A percentile compares a stretch with the other conserved stretches of the same genome.
These are phyloP conservation scores for Jatropha multifida DNA, from an alignment of 441 rosid genomes.

Conservation along the genomic window DNA sequence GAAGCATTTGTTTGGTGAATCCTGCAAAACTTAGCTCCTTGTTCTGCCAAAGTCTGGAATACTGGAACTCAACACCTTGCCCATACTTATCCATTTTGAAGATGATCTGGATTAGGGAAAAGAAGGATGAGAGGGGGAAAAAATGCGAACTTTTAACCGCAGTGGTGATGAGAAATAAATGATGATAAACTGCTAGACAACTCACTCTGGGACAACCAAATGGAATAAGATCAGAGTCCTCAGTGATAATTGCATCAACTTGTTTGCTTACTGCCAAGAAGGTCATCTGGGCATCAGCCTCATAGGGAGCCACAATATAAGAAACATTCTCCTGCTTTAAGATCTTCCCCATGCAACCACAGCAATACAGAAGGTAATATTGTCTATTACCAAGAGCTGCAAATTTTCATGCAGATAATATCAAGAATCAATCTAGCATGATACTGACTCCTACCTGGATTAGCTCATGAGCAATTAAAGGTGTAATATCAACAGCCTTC, in stretches of 20 bases:
- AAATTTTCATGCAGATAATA: neutral
- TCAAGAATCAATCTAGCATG: neutral
- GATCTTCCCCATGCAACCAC: constrained; percentile 51
- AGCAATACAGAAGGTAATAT: constrained; percentile 25
- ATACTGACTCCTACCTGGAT: constrained; percentile 59
- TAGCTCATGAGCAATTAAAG: constrained; percentile 77
- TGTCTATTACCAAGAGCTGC: constrained; percentile 7
- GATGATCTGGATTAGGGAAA: constrained; percentile 50
- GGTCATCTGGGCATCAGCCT: constrained; percentile 98
- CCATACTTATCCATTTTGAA: constrained; percentile 99
- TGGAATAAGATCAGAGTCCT: constrained; percentile 97
- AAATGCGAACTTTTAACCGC: constrained; percentile 4
- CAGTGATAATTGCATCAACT: constrained; percentile 89
- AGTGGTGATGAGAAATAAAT: neutral
- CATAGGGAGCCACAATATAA: constrained; percentile 91
- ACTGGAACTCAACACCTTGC: constrained; percentile 80
- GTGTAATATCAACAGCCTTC: constrained; percentile 95
- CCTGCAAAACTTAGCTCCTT: constrained; percentile 69
- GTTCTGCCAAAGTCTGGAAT: constrained; percentile 64
- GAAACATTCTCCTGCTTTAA: constrained; percentile 70
- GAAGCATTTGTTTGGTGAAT: constrained; percentile 80
- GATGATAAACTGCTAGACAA: constrained; percentile 17
- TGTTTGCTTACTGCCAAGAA: constrained; percentile 75
- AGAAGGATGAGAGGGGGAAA: neutral
- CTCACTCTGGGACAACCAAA: constrained; percentile 98